These are phyloP conservation scores for Auxenochlorella pyrenoidosa DNA, from an alignment of 139 green algal species.

Conservation along the genomic window DNA sequence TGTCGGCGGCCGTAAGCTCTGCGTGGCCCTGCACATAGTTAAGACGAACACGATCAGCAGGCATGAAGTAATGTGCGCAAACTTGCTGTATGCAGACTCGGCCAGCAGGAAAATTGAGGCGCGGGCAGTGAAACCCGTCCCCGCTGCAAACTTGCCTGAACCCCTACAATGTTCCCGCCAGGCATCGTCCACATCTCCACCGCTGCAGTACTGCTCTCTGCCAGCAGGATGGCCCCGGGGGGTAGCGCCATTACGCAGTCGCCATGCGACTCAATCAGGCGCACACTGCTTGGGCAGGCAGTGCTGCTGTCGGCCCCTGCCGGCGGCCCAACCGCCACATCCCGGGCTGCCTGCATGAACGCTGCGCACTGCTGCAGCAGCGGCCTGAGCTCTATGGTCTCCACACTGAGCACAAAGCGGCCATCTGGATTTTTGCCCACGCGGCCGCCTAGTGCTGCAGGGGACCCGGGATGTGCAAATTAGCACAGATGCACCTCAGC, in stretches of 20 bases:
- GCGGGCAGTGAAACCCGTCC: too few relatives aligned
- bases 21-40: neutral
- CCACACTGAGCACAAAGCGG: neutral
- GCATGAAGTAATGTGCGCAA: neutral
- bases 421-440: constrained; percentile 10
- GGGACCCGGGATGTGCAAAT: neutral
- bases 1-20: neutral
- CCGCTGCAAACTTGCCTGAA: neutral
- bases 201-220: neutral
- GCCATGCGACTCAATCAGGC: neutral
- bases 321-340: neutral
- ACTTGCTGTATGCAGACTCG: too few relatives aligned
- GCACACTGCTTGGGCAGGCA: neutral
- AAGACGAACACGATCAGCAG: neutral
- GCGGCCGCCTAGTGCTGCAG: neutral
- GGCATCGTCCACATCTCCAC: neutral
- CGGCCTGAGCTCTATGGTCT: neutral
- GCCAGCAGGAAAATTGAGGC: too few relatives aligned
- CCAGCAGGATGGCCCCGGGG: neutral
- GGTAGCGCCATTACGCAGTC: constrained; percentile 9
- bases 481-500: neutral
- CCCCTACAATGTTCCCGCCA: neutral
- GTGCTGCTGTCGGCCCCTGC: neutral
- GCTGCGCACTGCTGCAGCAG: neutral
- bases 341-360: neutral